Evolutionary conservation across 73 alveolate genomes (phyloP).

Genomic region (Urostyla sp.): DNA sequence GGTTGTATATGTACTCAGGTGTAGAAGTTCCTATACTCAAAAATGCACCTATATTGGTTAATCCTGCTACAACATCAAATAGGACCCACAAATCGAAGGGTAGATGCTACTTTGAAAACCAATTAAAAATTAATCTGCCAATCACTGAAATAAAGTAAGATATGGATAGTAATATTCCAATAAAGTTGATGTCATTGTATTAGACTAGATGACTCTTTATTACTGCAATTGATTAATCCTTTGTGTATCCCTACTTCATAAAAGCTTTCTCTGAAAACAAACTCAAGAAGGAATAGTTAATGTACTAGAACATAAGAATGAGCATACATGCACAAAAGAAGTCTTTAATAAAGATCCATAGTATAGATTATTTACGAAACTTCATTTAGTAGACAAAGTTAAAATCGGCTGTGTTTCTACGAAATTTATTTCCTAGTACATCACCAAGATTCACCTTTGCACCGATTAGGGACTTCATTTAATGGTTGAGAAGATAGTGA

Average conservation of each 20-base stretch:
- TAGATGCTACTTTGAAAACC: constrained; percentile 16
- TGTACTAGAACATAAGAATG: constrained; percentile 51
- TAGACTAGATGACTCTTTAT: neutral
- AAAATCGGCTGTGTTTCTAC: constrained; percentile 47
- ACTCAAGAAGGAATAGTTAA: constrained; percentile 41
- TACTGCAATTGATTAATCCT: constrained; percentile 33
- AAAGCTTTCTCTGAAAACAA: constrained; percentile 44
- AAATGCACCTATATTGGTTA: constrained; percentile 56
- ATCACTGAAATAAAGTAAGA: constrained; percentile 21
- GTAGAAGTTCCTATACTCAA: constrained; percentile 30
- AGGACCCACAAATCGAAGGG: constrained; percentile 64
- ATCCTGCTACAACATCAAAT: constrained; percentile 50
- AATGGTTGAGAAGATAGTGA: constrained; percentile 19
- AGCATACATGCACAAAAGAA: constrained; percentile 46
- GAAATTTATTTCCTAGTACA: constrained; percentile 50
- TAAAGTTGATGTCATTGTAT: constrained; percentile 44
- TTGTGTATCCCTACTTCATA: neutral
- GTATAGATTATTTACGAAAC: constrained; percentile 53
- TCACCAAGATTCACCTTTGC: neutral
- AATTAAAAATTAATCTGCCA: constrained; percentile 49
- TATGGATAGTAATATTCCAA: constrained; percentile 62
- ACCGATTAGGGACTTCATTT: constrained; percentile 27
- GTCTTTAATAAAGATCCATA: constrained; percentile 51
- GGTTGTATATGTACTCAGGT: constrained; percentile 24
- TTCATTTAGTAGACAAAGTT: constrained; percentile 57